These are phyloP conservation scores for Gaertneriomyces sp. DNA, from an alignment of 192 early-diverging fungal species.

Conservation along the genomic window DNA sequence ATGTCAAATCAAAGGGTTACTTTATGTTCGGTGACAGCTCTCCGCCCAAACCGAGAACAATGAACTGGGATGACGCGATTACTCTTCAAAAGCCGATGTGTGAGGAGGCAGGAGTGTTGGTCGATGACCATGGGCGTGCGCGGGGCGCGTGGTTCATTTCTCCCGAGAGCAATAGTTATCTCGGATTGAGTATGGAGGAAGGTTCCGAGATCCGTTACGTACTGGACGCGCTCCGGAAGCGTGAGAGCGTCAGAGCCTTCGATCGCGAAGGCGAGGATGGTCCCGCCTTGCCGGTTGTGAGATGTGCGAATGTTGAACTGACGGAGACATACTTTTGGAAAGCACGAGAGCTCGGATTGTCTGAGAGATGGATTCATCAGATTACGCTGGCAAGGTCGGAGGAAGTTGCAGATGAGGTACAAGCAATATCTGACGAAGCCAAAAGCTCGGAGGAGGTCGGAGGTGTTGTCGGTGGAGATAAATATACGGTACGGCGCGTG, in stretches of 20 bases:
- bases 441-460: slow-evolving; percentile 22
- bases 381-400: slow-evolving; percentile 30
- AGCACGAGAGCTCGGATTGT: slow-evolving; percentile 31
- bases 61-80: slow-evolving; percentile 38
- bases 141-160: slow-evolving; percentile 29
- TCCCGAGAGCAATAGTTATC: slow-evolving; percentile 25
- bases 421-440: slow-evolving; percentile 16
- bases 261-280: slow-evolving; percentile 15
- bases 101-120: slow-evolving; percentile 32
- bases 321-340: slow-evolving; percentile 37
- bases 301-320: slow-evolving; percentile 31
- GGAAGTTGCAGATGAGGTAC: slow-evolving; percentile 15
- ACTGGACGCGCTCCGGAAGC: slow-evolving; percentile 13
- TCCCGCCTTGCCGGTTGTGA: slow-evolving; percentile 20
- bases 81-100: slow-evolving; percentile 34
- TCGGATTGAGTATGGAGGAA: slow-evolving; percentile 24
- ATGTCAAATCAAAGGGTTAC: slow-evolving; percentile 34
- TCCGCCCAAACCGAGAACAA: slow-evolving; percentile 27
- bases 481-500: slow-evolving; percentile 22
- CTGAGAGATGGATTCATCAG: slow-evolving; percentile 32
- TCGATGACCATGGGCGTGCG: slow-evolving; percentile 29
- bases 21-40: slow-evolving; percentile 33
- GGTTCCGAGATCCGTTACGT: slow-evolving; percentile 22
- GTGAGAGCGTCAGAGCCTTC: slow-evolving; percentile 5
- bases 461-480: slow-evolving; percentile 29